A percentile compares a stretch with the other conserved stretches of the same genome.
These are phyloP conservation scores for Flaveria trinervia DNA, from an alignment of 129 eudicot species.

Conservation along the genomic window DNA sequence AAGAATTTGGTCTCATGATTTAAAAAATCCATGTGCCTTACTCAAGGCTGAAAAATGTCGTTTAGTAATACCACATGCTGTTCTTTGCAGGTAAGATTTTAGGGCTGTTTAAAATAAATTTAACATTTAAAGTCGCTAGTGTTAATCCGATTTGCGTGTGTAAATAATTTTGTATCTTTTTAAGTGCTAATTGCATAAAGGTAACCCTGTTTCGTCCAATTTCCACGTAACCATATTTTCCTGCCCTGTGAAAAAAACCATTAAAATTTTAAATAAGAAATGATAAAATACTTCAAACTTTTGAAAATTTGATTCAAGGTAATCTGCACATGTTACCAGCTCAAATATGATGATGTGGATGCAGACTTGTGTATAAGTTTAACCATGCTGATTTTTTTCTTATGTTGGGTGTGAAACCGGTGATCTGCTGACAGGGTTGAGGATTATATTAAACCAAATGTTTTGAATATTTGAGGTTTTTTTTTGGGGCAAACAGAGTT, in stretches of 20 bases:
- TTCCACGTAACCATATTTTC: neutral
- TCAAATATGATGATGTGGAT: neutral
- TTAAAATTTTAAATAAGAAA: neutral
- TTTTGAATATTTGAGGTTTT: neutral
- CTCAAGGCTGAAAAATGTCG: slow-evolving; percentile 58
- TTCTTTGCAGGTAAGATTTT: slow-evolving; percentile 60
- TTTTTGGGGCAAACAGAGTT: slow-evolving; percentile 1
- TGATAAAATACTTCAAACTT: neutral
- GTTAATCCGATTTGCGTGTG: neutral
- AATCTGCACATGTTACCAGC: neutral
- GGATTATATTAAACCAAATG: neutral
- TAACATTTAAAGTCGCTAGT: neutral
- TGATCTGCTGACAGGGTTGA: neutral
- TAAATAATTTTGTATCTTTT: neutral
- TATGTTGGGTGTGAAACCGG: neutral
- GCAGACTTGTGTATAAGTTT: neutral
- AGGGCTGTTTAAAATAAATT: neutral
- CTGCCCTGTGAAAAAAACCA: neutral
- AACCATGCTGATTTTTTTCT: slow-evolving; percentile 11
- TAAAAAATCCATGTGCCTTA: slow-evolving; percentile 50
- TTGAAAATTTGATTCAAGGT: neutral
- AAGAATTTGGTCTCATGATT: slow-evolving; percentile 65
- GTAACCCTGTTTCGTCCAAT: neutral
- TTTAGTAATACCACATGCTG: slow-evolving; percentile 67
- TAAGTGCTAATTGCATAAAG: slow-evolving; percentile 5